These are phyloP conservation scores for Punctularia strigosozonata DNA, from an alignment of 768 basidiomycete species.

Conservation along the genomic window DNA sequence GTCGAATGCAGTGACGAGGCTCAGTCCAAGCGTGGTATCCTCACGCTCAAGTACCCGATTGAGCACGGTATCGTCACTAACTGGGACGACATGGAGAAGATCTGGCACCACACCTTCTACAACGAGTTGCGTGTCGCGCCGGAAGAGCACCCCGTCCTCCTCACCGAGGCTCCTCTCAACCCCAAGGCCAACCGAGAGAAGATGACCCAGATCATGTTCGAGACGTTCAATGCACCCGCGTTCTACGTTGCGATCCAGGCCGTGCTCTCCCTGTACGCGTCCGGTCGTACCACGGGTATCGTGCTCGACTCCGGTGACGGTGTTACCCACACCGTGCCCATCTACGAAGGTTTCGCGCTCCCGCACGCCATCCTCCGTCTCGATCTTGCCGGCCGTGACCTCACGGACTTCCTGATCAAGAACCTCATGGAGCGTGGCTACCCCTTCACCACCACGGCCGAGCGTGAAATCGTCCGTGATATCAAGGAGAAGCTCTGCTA, in stretches of 20 bases:
- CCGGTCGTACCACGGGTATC: slow-evolving; percentile 63
- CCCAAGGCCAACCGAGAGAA: slow-evolving; percentile 90
- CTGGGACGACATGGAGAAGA: slow-evolving; percentile 73
- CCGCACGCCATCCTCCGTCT: slow-evolving; percentile 61
- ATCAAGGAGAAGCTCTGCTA: slow-evolving; percentile 80
- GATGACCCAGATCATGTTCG: slow-evolving; percentile 96
- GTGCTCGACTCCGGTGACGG: slow-evolving; percentile 69
- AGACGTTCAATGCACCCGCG: slow-evolving; percentile 88
- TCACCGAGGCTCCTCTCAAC: slow-evolving; percentile 89
- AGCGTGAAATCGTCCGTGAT: slow-evolving; percentile 51
- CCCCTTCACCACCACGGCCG: slow-evolving; percentile 50
- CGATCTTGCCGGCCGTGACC: slow-evolving; percentile 54
- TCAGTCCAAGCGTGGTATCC: slow-evolving; percentile 63
- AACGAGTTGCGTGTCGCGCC: slow-evolving; percentile 90
- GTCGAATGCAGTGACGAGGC: slow-evolving; percentile 44
- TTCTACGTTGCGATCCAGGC: slow-evolving; percentile 92
- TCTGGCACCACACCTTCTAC: slow-evolving; percentile 72
- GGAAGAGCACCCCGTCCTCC: slow-evolving; percentile 84
- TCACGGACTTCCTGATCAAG: slow-evolving; percentile 48
- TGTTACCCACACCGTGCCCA: slow-evolving; percentile 62
- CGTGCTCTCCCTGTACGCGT: slow-evolving; percentile 70
- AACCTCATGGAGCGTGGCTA: slow-evolving; percentile 49
- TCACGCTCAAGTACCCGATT: slow-evolving; percentile 60
- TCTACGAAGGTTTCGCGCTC: slow-evolving; percentile 62
- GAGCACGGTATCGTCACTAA: slow-evolving; percentile 66